Evolutionary conservation across 495 filamentous ascomycete species (phyloP), one percentile per base, ranked within the genome.

Genomic region (Annulohypoxylon maeteangense): DNA sequence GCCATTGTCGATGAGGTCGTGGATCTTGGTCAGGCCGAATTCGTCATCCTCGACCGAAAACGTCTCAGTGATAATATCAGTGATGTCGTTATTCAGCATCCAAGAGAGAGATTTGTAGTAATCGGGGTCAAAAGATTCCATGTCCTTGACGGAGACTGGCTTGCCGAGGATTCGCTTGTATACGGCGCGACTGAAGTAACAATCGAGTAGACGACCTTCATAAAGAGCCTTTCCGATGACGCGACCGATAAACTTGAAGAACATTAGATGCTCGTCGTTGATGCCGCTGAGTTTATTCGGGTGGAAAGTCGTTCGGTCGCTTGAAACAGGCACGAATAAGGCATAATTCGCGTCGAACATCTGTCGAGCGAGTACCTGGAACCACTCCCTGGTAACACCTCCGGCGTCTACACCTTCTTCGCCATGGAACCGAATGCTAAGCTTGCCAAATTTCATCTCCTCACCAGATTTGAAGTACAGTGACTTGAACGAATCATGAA

Each of bases 291-390:
- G 84, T 72, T 90, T 92, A 79, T 97, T 98, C 18, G 95, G 95
- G 81, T 99, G 95, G 90, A 99, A 99, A 0, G 95, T 99, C 3
- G 95, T 99, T 34, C 95, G 90, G 76, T 99, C 95, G n/a, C 95
- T 94, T 22, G 96, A 95, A 32, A 99, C 95, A 2, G 95, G 96
- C 58, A 92, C 92, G 81, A 97, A 99, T 25, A 99, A 85, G 51
- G 93, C 95, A 77, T 98, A 99, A 79, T 97, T 94, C 54, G 96
- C 91, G 81, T 99, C 96, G 80, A 99, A 99, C 96, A 99, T 99
- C 76, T 98, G 96, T 57, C 94, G 86, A 11, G 95, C 90, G 71
- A 99, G 92, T 42, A 97, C 96, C 78, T 97, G 94, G 86, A 99
- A 99, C 95, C 95, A 99, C 85, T 99, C 95, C 78, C 95, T 89